These are phyloP conservation scores for Myxozyma udenii DNA, from an alignment of 805 yeast genomes.

Conservation along the genomic window DNA sequence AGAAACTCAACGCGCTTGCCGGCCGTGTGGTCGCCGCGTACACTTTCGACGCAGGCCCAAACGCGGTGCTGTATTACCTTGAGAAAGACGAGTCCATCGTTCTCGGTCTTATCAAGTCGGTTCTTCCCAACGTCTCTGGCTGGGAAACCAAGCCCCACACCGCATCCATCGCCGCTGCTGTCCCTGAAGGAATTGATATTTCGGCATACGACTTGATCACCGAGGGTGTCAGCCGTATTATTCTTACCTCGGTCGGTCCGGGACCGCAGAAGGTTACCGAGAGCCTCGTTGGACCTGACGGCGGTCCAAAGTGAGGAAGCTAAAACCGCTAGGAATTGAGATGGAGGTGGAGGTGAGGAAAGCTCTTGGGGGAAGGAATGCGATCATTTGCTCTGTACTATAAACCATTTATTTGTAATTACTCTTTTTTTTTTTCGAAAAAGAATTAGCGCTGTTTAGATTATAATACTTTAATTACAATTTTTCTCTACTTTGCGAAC, in stretches of 20 bases:
- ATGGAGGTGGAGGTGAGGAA: too few species aligned
- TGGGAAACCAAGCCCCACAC: constrained; percentile 53
- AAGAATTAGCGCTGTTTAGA: too few species aligned
- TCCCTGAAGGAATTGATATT: constrained; percentile 39
- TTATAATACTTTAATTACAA: background rate
- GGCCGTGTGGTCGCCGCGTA: constrained; percentile 80
- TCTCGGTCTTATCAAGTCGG: constrained; percentile 62
- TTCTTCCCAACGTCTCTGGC: constrained; percentile 60
- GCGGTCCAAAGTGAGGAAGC: constrained; percentile 57
- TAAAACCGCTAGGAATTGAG: too few species aligned
- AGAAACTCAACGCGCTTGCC: constrained; percentile 65
- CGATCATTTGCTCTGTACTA: background rate
- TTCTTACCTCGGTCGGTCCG: constrained; percentile 79
- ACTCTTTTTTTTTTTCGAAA: too few species aligned
- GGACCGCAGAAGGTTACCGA: constrained; percentile 71
- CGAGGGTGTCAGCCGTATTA: constrained; percentile 76
- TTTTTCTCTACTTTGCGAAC: background rate
- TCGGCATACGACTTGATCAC: constrained; percentile 52
- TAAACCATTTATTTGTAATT: background rate
- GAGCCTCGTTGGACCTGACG: constrained; percentile 55
- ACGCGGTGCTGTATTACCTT: constrained; percentile 90
- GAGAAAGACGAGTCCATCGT: constrained; percentile 69
- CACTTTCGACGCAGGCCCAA: constrained; percentile 99
- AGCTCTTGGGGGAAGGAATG: too few species aligned
- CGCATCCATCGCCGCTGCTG: constrained; percentile 32